phyloP scores from a whole-genome alignment of 164 flowering plant genomes.

The Akebia trifoliata region DNA sequence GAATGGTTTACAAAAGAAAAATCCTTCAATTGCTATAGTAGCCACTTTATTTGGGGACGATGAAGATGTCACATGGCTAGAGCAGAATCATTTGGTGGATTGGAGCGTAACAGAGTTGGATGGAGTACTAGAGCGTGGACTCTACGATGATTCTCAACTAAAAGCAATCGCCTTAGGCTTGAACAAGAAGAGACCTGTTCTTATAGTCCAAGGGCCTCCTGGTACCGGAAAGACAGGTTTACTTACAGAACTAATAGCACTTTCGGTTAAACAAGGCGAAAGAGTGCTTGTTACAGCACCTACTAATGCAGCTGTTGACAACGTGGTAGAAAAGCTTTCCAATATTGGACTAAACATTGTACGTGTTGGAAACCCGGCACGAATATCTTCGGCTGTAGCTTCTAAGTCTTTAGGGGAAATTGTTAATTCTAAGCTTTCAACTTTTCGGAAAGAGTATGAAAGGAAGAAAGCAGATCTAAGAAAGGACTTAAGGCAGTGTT shows the following conservation, averaged over 20 bases:
- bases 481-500: slow-evolving; percentile 67
- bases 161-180: slow-evolving; percentile 70
- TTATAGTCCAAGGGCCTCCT: slow-evolving; percentile 84
- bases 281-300: slow-evolving; percentile 92
- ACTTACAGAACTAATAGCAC: slow-evolving; percentile 62
- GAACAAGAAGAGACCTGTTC: slow-evolving; percentile 70
- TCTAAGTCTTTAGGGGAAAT: slow-evolving; percentile 73
- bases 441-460: slow-evolving; percentile 52
- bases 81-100: slow-evolving; percentile 48
- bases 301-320: slow-evolving; percentile 93
- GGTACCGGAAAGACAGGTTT: slow-evolving; percentile 90
- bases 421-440: slow-evolving; percentile 59
- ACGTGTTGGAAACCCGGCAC: slow-evolving; percentile 89
- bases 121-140: slow-evolving; percentile 25
- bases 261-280: slow-evolving; percentile 75
- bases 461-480: slow-evolving; percentile 78
- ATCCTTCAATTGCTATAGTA: slow-evolving; percentile 64
- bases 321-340: slow-evolving; percentile 87
- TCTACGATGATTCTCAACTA: slow-evolving; percentile 59
- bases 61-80: slow-evolving; percentile 61
- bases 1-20: slow-evolving; percentile 79
- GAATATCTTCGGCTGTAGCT: slow-evolving; percentile 70
- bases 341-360: slow-evolving; percentile 58
- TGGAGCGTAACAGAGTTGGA: slow-evolving; percentile 48
- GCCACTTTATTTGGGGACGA: slow-evolving; percentile 78